Base-by-base conservation (phyloP, 75 land plant species). In the Chamaecyparis obtusa region DNA sequence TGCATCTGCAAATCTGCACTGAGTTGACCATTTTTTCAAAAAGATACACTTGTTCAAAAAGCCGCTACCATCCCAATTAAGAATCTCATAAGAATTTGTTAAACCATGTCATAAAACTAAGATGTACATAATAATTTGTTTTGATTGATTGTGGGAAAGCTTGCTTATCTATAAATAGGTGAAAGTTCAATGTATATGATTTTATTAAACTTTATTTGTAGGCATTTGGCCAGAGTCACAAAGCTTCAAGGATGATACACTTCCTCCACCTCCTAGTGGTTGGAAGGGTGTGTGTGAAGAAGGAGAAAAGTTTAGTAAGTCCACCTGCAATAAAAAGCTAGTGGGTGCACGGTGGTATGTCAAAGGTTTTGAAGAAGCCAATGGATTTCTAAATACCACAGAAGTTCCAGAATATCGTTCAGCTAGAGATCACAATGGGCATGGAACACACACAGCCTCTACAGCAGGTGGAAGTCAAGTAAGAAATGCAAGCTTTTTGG, bases 221-320 rank as follows among this genome's bases (percentile, higher is more conserved):
- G 98, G 98, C 51, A 87, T 96, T 24, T 96, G 96, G 95, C 98
- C 98, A 27, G 97, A 96, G 87, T 90, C 94, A 16, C 86, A 90
- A 76, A 96, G 98, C 88, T 96, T 94, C 86, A 33, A 86, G 32
- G 95, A 95, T 78, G 84, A 83, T 21, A 69, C 71, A 74, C 87
- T 92, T 79, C 77, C 88, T 0, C 92, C 92, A 43, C 72, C 92
- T 41, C 98, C 98, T 39, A 35, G 87, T 37, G 27, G 75, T 11
- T 96, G 98, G 98, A 94, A 89, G 21, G 98, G 98, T 1, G 85
- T 24, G 41, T 96, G 98, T 51, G 88, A 88, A 35, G 57, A n/a
- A 32, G 96, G 96, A 21, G 89, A 93, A 84, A 84, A 85, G 2
- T 91, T 95, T 75, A 88, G 91, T 19, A 55, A 24, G 35, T 84